Base-by-base conservation (phyloP, 306 rosid species). In the Argentina anserina region DNA sequence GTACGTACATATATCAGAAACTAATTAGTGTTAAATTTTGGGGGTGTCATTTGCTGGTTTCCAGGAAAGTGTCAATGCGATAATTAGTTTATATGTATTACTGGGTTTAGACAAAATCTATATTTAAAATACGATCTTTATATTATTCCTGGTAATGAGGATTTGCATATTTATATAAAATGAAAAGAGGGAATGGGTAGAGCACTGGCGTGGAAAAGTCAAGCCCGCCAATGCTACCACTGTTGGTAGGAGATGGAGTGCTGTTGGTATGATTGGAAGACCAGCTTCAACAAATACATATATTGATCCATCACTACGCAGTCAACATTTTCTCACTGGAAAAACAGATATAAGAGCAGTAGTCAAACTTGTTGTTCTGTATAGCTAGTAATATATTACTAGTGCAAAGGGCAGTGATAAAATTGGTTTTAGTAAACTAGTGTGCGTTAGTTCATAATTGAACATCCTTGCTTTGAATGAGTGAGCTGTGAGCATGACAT, bases 281-380 rank as follows among this genome's bases (percentile, higher is more conserved):
- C 25, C 26, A 3, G 67, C 67, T 18, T 15, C 42, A 33, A 18
- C 41, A 33, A 29, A 7, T 6, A 1, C 34, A 12, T 5, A 56
- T 9, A 33, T n/a, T 10, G 4, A 1, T 46, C 18, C 0, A 29
- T 59, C 67, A 61, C 67, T 18, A 33, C 33, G 25, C 1, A 61
- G 67, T 61, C 43, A 61, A 61, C 67, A 61, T 33, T 61, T 61
- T 61, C 67, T 34, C 67, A 34, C 66, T 13, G n/a, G 11, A 6
- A 0, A 29, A 2, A 29, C 13, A 25, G 0, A 0, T 17, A 7
- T 1, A 21, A 25, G 33, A 1, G 33, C 5, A 56, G 26, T 31
- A 61, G 67, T 61, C 67, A 61, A 61, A 61, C 67, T 61, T 61
- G 43, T 33, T 33, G 67, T 61, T 61, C 66, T 61, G 42, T 42